Evolutionary conservation across 140 eudicot species (phyloP).

Genomic region (Bidens hawaiensis): DNA sequence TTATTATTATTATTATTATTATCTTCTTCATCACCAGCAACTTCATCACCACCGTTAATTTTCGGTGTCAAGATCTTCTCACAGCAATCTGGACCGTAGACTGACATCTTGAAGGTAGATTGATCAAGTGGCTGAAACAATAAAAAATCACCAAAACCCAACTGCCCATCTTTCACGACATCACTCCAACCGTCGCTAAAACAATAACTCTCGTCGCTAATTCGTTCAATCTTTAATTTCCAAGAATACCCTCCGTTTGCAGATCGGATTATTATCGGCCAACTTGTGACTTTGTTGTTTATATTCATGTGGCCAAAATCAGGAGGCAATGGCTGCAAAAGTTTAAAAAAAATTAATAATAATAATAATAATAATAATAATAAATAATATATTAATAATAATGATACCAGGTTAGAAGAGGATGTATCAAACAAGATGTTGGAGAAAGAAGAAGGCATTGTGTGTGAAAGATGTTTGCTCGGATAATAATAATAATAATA

Average conservation of each 20-base stretch:
- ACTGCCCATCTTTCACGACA: slow-evolving; percentile 15
- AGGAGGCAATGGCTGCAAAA: slow-evolving; percentile 30
- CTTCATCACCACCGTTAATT: background rate
- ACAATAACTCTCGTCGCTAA: slow-evolving; percentile 3
- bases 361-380: too few species aligned
- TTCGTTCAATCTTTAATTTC: slow-evolving; percentile 7
- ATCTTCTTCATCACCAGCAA: too few species aligned
- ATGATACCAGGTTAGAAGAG: too few species aligned
- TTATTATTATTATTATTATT: too few species aligned
- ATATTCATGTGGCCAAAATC: slow-evolving; percentile 18
- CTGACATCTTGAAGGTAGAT: slow-evolving; percentile 9
- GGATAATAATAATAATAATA: too few species aligned
- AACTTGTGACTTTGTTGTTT: slow-evolving; percentile 11
- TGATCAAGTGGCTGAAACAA: slow-evolving; percentile 19
- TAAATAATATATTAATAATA: too few species aligned
- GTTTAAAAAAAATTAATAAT: too few species aligned
- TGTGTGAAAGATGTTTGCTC: too few species aligned
- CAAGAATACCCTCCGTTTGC: slow-evolving; percentile 22
- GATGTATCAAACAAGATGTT: too few species aligned
- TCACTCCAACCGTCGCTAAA: slow-evolving; percentile 22
- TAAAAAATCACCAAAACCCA: slow-evolving; percentile 28
- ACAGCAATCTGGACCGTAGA: slow-evolving; percentile 27
- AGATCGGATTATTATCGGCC: slow-evolving; percentile 1
- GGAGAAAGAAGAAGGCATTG: too few species aligned
- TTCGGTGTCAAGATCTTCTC: background rate